A percentile compares a stretch with the other conserved stretches of the same genome.
phyloP scores from a whole-genome alignment of 2,329 filamentous ascomycete species.

The Hymenoscyphus repandus region DNA sequence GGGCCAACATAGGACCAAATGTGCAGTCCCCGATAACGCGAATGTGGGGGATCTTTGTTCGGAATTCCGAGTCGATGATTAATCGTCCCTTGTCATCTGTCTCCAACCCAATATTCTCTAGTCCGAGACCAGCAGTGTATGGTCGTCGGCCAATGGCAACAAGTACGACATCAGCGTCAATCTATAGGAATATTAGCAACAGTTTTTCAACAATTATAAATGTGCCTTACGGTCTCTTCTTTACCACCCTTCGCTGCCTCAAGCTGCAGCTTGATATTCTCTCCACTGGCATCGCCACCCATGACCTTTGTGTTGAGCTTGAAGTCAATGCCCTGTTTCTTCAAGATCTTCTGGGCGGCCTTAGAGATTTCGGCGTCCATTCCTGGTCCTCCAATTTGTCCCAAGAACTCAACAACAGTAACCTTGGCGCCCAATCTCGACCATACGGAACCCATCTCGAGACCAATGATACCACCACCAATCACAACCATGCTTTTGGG shows the following conservation, averaged over 20 bases:
- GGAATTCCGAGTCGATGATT: conserved; percentile 97
- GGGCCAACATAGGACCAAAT: conserved; percentile 97
- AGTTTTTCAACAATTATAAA: neutral
- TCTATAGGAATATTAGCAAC: conserved; percentile 40
- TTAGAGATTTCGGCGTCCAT: conserved; percentile 97
- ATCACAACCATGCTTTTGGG: conserved; percentile 97
- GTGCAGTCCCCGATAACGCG: conserved; percentile 94
- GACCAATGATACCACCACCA: conserved; percentile 95
- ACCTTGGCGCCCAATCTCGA: conserved; percentile 89
- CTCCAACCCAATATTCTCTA: conserved; percentile 91
- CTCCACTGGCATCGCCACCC: conserved; percentile 73
- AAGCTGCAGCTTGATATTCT: conserved; percentile 74
- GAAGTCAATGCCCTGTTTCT: conserved; percentile 97
- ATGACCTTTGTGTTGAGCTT: conserved; percentile 96
- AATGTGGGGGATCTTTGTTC: conserved; percentile 95
- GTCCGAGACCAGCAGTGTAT: conserved; percentile 84
- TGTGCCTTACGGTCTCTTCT: conserved; percentile 67
- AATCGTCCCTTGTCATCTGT: conserved; percentile 89
- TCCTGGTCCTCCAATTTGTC: conserved; percentile 93
- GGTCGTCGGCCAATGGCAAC: conserved; percentile 95
- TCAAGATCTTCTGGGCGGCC: conserved; percentile 82
- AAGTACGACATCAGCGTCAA: conserved; percentile 92
- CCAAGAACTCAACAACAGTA: conserved; percentile 93
- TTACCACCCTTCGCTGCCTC: conserved; percentile 97
- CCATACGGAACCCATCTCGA: conserved; percentile 99